phyloP scores from a whole-genome alignment of 2,329 filamentous ascomycete genomes.

The Cordyceps militaris region DNA sequence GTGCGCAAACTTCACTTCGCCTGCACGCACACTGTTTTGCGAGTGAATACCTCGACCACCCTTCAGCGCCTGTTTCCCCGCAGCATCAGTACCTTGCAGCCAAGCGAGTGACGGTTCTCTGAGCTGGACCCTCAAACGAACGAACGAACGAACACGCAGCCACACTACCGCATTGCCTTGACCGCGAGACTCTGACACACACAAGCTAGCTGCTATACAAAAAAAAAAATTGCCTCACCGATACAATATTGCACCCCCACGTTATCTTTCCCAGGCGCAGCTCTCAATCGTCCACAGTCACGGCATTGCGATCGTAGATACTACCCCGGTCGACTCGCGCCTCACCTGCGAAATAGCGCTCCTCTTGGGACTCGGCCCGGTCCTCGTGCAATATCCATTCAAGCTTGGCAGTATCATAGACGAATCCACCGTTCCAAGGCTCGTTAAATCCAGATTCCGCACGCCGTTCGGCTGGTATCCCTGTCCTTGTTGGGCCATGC shows the following conservation, averaged over 20 bases:
- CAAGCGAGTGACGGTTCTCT: neutral
- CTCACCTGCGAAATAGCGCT: neutral
- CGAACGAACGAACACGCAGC: neutral
- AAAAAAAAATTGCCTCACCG: neutral
- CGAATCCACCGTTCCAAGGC: neutral
- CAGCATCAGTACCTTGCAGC: neutral
- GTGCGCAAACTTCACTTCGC: neutral
- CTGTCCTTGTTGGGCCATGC: constrained; percentile 8
- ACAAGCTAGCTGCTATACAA: neutral
- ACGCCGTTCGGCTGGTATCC: neutral
- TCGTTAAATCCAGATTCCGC: neutral
- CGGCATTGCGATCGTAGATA: neutral
- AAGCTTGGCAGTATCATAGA: neutral
- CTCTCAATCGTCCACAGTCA: neutral
- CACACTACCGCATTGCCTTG: neutral
- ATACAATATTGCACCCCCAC: neutral
- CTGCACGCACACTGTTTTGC: neutral
- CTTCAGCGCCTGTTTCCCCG: neutral
- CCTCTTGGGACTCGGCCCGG: neutral
- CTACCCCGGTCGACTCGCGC: neutral
- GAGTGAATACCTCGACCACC: neutral
- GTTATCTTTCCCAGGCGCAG: neutral
- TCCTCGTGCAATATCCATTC: neutral
- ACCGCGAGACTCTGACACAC: neutral
- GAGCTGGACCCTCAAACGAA: neutral